phyloP scores from a whole-genome alignment of 352 stramenopile genomes.

The Plasmopara muralis region DNA sequence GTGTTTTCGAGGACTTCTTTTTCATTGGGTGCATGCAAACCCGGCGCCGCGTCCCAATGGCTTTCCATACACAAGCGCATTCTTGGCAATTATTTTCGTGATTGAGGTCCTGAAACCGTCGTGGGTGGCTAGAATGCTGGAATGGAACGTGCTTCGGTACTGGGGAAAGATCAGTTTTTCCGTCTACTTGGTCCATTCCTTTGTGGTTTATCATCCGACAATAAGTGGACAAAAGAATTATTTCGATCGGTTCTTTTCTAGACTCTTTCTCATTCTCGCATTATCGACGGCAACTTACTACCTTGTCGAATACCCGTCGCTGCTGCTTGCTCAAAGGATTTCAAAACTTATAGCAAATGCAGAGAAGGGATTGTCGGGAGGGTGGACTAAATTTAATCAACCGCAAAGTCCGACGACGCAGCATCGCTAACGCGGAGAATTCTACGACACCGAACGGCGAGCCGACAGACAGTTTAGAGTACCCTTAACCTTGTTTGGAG shows the following conservation, averaged over 20 bases:
- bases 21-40: slow-evolving; percentile 19
- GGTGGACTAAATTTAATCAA: slow-evolving; percentile 1
- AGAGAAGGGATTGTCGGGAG: slow-evolving; percentile 9
- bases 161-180: slow-evolving; percentile 27
- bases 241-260: slow-evolving; percentile 32
- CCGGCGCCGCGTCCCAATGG: slow-evolving; percentile 14
- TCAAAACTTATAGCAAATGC: slow-evolving; percentile 6
- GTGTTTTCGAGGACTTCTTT: slow-evolving; percentile 18
- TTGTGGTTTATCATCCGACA: slow-evolving; percentile 17
- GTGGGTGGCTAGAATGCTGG: slow-evolving; percentile 13
- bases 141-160: slow-evolving; percentile 22
- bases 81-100: slow-evolving; percentile 19
- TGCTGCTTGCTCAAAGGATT: slow-evolving; percentile 24
- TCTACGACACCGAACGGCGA: neutral
- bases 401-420: neutral
- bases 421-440: slow-evolving; percentile 1
- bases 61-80: slow-evolving; percentile 16
- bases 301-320: slow-evolving; percentile 39
- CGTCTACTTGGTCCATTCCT: slow-evolving; percentile 21
- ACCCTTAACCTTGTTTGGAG: no score
- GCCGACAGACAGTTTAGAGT: neutral
- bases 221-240: slow-evolving; percentile 8
- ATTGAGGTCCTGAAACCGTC: slow-evolving; percentile 21
- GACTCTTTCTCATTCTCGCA: slow-evolving; percentile 23
- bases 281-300: slow-evolving; percentile 30